Base-by-base conservation (phyloP, 345 rosid species). In the Orychophragmus violaceus region DNA sequence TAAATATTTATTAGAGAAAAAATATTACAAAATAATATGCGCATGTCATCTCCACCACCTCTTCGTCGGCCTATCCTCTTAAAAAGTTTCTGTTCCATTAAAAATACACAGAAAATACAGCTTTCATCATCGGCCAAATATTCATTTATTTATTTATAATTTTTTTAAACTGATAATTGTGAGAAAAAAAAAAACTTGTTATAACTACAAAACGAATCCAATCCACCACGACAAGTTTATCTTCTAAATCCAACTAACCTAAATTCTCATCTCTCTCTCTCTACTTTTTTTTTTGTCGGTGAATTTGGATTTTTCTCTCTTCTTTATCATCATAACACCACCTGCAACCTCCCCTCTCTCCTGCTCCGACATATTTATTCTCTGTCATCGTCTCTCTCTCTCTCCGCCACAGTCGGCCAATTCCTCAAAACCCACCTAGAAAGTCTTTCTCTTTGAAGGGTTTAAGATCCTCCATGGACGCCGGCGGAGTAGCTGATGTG, bases 231-330 rank as follows among this genome's bases (percentile, higher is more conserved):
- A 55, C 56, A 66, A 66, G 68, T 46, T 74, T 61, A 68, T 61
- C 74, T 67, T 46, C 28, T 65, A 72, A 65, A 48, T 57, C 69
- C 65, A 64, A 57, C 60, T 22, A 72, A 72, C 57, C 56, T 29
- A 60, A 65, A 72, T 66, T 51, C 71, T 64, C 71, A 11, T 48
- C 25, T 45, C 35, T 27, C 10, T 66, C 51, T 27, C 55, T 22
- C 29, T 45, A 5, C 11, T 28, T 58, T 39, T 18, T 41, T 72
- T 75, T 68, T 77, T 87, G 96, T 89, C 98, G 98, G 98, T 89
- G 95, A 84, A 69, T 76, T 82, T 82, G 85, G 80, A 82, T 72
- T 83, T 62, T 59, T 75, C 45, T 19, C 13, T 41, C 59, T 29
- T 25, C 25, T 32, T 66, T 54, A 16, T 32, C 70, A 68, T 17